Evolutionary conservation across 2,329 filamentous ascomycete species (phyloP), one percentile per base, ranked within the genome.

Genomic region (Claviceps pazoutovae): DNA sequence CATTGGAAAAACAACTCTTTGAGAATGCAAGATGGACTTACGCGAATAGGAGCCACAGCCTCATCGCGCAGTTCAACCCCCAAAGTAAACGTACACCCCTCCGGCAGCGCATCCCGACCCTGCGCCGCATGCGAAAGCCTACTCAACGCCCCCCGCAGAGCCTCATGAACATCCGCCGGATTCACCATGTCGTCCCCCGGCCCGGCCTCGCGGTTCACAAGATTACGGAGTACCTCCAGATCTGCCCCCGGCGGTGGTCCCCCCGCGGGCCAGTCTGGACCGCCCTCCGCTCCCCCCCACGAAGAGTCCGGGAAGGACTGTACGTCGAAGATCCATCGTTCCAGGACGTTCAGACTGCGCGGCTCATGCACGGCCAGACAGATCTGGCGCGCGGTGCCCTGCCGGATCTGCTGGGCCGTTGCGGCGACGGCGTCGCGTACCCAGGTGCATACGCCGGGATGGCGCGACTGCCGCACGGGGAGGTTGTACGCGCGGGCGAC

Each of bases 401-500:
- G 76, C 47, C 85, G 74, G 38, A 95, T 74, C 68, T 94, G 84
- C 3, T 72, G 73, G 54, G 79, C 74, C 21, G 89, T 78, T 38
- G 88, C 84, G 56, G 81, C 72, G 43, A 93, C 79, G 57, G 89
- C 88, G 64, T 93, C 86, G 62, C 76, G 79, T 67, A 95, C 82
- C 86, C 90, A 96, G 60, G 80, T 72, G 74, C 88, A 94, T 57
- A 95, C 85, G 59, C 80, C 79, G 0, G 90, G 88, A 66, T 95
- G 89, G 53, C 89, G 84, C 54, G 82, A 91, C 65, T 95, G 89
- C 60, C 86, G 84, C 46, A 94, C 84, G 34, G 88, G 78, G 53
- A 88, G 82, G 69, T 91, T 89, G 74, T 90, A 90, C 60, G 87
- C 88, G 56, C 84, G 80, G 41, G 84, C 79, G 43, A 84, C 80